Base-by-base conservation (phyloP, 768 basidiomycete species). In the Trametes cubensis region DNA sequence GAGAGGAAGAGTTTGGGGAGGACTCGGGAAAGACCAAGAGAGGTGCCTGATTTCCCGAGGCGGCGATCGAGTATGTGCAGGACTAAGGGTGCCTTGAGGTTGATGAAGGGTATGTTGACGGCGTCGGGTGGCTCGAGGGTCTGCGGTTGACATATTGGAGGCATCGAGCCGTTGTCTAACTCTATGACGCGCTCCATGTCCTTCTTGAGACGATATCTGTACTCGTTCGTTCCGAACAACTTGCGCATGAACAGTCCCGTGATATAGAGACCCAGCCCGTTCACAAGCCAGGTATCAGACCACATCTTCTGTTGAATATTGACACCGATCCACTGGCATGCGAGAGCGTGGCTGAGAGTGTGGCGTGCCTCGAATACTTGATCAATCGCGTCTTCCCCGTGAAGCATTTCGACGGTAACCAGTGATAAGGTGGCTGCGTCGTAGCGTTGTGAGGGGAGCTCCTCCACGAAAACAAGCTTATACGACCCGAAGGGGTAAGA, bases 281-380 rank as follows among this genome's bases (percentile, higher is more conserved):
- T 94, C 60, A 95, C 88, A n/a, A 99, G 85, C 97, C 97, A 99
- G 25, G 88, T 84, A 74, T 99, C 97, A 14, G 94, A 90, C 85
- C 92, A 93, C 28, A 87, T 83, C 77, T 94, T 94, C 55, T 90
- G 95, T 60, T 94, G 88, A 69, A 99, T 94, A 74, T 98, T 96
- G 75, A 99, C 87, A 26, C 97, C 95, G 58, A 92, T 82, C 97
- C 97, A 99, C 75, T 99, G 97, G 65, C 88, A 92, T 8, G 95
- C 95, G 38, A 98, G 82, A 6, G 93, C 89, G 71, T 98, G 93
- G 26, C 88, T 82, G 50, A 99, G 82, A 30, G 86, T 81, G 59
- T 95, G 94, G 15, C 96, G 82, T 1, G 94, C 90, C 71, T 97
- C 94, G 68, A 94, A 82, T 0, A 92, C 93, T 73, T 95, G 95